Base-by-base conservation (phyloP, 495 filamentous ascomycete species). In the Delitschia confertaspora region DNA sequence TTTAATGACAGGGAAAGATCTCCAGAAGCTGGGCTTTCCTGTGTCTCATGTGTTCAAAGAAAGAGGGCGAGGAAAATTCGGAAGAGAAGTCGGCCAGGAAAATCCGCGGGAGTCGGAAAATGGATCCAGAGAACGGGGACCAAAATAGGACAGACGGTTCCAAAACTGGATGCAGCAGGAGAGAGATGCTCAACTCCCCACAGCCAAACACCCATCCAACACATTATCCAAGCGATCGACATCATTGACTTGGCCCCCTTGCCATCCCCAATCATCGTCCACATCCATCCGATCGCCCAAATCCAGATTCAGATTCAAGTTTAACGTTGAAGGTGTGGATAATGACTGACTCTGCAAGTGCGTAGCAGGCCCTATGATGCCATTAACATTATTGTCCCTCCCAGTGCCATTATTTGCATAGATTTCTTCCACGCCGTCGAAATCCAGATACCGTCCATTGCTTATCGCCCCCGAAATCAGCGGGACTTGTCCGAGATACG, bases 401-500 rank as follows among this genome's bases (percentile, higher is more conserved):
- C n/a, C 33, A 4, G 25, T 1, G 29, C 26, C 14, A n/a, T 22
- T 32, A 7, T 33, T 26, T 14, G 19, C 26, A 16, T 37, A 21
- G 8, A 40, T n/a, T 14, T 36, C 30, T 8, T 51, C 44, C 8
- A 47, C 24, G 2, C 48, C 40, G 8, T 33, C 17, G 16, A 83
- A 79, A 62, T 88, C 85, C 36, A 83, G 69, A 48, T 83, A 85
- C 4, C 71, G 72, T 43, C 78, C 74, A 18, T 42, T 51, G 63
- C 83, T 72, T 40, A 93, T 77, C 44, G 78, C 73, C 45, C 81
- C 75, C 25, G 77, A 69, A 10, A 91, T 68, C 19, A 84, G 66
- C 0, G 83, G 84, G 69, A 91, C 85, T 52, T 86, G 79, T 9
- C 78, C 78, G 17, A 94, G 66, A 19, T 80, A 74, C 37, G 75